Percentiles rank a stretch among this genome's conserved stretches.
phyloP scores from a whole-genome alignment of 2,329 filamentous ascomycete genomes.

The Alternaria viburni region DNA sequence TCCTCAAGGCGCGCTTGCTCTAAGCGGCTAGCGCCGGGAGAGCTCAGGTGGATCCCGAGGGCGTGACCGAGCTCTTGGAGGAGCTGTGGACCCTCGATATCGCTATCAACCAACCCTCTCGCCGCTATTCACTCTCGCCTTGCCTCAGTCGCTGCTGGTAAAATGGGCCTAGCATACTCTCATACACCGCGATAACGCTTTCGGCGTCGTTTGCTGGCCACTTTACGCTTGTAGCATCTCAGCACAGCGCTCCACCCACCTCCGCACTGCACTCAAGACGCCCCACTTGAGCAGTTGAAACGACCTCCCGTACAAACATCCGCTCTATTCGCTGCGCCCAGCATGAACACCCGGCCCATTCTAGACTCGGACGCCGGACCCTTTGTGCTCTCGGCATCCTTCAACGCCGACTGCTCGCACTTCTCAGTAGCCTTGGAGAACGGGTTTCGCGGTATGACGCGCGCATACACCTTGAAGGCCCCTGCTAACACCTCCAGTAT shows the following conservation, averaged over 20 bases:
- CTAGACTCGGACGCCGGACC: slow-evolving; percentile 79
- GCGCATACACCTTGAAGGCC: background rate
- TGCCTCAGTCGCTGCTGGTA: slow-evolving; percentile 20
- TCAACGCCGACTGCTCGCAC: slow-evolving; percentile 83
- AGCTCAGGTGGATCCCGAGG: slow-evolving; percentile 27
- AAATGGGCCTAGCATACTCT: slow-evolving; percentile 35
- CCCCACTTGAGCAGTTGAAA: slow-evolving; percentile 10
- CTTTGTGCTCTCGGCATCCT: slow-evolving; percentile 79
- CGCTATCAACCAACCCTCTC: slow-evolving; percentile 3
- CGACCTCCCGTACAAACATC: background rate
- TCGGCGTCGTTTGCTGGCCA: slow-evolving; percentile 23
- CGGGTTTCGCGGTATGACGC: slow-evolving; percentile 76
- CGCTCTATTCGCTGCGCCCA: slow-evolving; percentile 1
- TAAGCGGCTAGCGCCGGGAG: slow-evolving; percentile 18
- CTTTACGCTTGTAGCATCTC: slow-evolving; percentile 3
- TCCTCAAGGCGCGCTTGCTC: slow-evolving; percentile 6
- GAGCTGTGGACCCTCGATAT: slow-evolving; percentile 12
- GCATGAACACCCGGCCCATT: slow-evolving; percentile 87
- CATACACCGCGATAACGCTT: slow-evolving; percentile 5
- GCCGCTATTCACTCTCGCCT: slow-evolving; percentile 3
- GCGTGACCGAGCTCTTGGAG: slow-evolving; percentile 4
- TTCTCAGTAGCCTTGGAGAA: slow-evolving; percentile 87
- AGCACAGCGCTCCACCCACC: slow-evolving; percentile 6
- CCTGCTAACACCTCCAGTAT: slow-evolving; percentile 34
- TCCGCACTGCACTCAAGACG: slow-evolving; percentile 18